These are phyloP conservation scores for Aspergillus haitiensis DNA, from an alignment of 495 filamentous ascomycete genomes.

Conservation along the genomic window DNA sequence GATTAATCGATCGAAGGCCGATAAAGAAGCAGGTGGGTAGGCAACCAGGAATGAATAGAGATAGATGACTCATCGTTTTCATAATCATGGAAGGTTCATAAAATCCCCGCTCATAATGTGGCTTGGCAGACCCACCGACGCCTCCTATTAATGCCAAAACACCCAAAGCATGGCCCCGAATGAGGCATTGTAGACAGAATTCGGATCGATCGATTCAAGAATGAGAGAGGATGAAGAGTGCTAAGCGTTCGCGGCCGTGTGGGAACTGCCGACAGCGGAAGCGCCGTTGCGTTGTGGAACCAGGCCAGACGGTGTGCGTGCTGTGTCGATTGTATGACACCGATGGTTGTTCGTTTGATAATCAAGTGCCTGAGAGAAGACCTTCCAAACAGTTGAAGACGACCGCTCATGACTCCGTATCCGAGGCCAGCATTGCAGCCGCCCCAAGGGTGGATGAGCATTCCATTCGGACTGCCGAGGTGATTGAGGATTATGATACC, in stretches of 20 bases:
- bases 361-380: background rate
- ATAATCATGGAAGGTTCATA: no score
- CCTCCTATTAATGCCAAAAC: no score
- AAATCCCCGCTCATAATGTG: no score
- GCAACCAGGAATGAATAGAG: no score
- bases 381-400: constrained; percentile 4
- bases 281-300: constrained; percentile 11
- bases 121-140: no score
- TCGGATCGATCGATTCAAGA: no score
- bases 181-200: no score
- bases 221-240: background rate
- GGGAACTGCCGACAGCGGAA: constrained; percentile 13
- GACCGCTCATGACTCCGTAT: background rate
- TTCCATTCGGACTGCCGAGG: constrained; percentile 4
- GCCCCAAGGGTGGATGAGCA: background rate
- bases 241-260: constrained; percentile 11
- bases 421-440: background rate
- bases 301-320: constrained; percentile 8
- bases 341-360: constrained; percentile 6
- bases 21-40: no score
- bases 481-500: constrained; percentile 9
- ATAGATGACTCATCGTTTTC: no score
- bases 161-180: no score
- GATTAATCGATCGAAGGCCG: no score
- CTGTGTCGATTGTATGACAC: constrained; percentile 8